Conservation (phyloP, 495 filamentous ascomycete species). For the Talaromyces liani region DNA sequence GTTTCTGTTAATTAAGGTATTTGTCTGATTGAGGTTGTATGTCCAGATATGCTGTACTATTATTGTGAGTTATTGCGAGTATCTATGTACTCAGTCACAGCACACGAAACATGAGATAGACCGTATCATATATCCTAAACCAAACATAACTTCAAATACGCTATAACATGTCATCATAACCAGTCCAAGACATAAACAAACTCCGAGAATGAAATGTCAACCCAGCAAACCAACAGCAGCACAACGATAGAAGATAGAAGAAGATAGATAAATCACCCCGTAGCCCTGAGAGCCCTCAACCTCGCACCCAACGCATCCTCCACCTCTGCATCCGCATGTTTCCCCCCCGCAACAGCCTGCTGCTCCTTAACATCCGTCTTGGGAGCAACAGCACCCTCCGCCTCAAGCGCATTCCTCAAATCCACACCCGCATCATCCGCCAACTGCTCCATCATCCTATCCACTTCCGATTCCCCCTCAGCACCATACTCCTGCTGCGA, state of each 20-base stretch:
- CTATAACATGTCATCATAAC: neutral
- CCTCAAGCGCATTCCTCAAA: constrained; percentile 33
- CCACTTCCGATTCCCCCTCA: constrained; percentile 39
- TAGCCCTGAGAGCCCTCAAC: constrained; percentile 35
- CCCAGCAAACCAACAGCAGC: neutral
- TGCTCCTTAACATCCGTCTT: constrained; percentile 33
- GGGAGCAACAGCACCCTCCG: constrained; percentile 23
- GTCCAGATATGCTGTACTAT: no score
- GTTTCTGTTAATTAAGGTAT: no score
- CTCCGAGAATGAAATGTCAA: neutral
- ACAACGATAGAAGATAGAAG: neutral
- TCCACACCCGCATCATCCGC: constrained; percentile 42
- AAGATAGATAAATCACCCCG: constrained; percentile 3
- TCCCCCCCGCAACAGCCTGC: constrained; percentile 12
- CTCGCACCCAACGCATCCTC: constrained; percentile 39
- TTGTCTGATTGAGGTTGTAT: no score
- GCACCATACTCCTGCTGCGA: constrained; percentile 42
- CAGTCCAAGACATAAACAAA: neutral
- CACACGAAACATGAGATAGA: no score
- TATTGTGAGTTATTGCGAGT: no score
- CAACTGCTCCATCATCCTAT: constrained; percentile 41
- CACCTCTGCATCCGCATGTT: constrained; percentile 21
- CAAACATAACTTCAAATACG: neutral
- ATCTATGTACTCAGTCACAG: no score
- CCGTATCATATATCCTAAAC: neutral